Evolutionary conservation across 2,329 filamentous ascomycete species (phyloP).

Genomic region (Stemphylium lycopersici): DNA sequence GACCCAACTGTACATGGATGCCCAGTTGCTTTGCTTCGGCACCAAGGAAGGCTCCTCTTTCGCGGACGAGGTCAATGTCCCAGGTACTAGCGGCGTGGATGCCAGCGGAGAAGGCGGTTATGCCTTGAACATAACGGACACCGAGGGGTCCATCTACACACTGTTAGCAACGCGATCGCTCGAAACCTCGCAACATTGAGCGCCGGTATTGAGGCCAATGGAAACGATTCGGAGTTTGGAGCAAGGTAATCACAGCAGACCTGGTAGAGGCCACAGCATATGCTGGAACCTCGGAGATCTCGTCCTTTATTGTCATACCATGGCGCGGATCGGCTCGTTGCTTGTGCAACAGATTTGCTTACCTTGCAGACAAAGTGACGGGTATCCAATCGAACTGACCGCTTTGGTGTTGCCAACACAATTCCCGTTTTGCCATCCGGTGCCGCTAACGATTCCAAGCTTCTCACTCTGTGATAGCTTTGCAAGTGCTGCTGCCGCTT

Average conservation of each 20-base stretch:
- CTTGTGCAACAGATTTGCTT: constrained; percentile 18
- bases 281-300: neutral
- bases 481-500: constrained; percentile 49
- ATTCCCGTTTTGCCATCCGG: constrained; percentile 42
- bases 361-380: constrained; percentile 49
- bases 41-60: constrained; percentile 45
- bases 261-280: neutral
- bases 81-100: constrained; percentile 49
- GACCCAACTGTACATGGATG: constrained; percentile 52
- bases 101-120: constrained; percentile 49
- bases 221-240: neutral
- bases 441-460: constrained; percentile 47
- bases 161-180: constrained; percentile 8
- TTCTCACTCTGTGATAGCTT: constrained; percentile 51
- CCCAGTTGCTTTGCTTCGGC: constrained; percentile 52
- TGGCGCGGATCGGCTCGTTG: neutral
- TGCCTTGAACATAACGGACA: constrained; percentile 46
- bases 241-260: neutral
- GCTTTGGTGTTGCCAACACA: constrained; percentile 48
- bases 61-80: constrained; percentile 44
- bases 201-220: neutral
- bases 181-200: neutral
- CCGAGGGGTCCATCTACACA: constrained; percentile 48
- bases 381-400: constrained; percentile 44
- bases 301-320: neutral